Base-by-base conservation (phyloP, 2,329 filamentous ascomycete species). In the Epichloe scottii region DNA sequence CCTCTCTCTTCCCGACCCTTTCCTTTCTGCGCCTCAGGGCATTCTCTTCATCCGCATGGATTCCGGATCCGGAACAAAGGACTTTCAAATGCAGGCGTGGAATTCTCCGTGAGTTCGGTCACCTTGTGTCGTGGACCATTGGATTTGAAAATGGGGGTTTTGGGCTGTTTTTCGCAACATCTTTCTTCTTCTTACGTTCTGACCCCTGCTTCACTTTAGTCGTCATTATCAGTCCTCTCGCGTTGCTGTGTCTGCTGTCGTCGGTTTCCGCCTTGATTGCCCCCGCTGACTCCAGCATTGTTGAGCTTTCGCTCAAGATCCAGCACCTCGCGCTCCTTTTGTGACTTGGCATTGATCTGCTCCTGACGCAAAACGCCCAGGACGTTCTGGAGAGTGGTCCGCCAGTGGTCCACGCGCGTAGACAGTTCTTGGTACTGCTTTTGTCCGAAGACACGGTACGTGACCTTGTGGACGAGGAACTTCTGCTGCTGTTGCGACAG, bases 351-450 rank as follows among this genome's bases (percentile, higher is more conserved):
- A 61, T 87, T 84, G 70, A 84, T 77, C 75, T 94, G 85, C 74
- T 95, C 88, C 65, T 80, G 75, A 63, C 84, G 81, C 58, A 97
- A 79, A 44, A 93, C 87, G 51, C 76, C 74, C 59, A 94, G 74
- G 17, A 98, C 89, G 58, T 81, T 82, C 64, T 81, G 78, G 61
- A 97, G 74, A 60, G 87, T 91, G 60, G 81, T 77, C 68, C 86
- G 84, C 91, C 91, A 97, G 68, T 89, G 87, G 71, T 95, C 90
- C 62, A 98, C 75, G 55, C 91, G 80, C 56, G 86, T 88, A 54
- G 89, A 87, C 50, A 98, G 85, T 75, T 98, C 91, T 60, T 87
- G 82, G 89, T 94, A 98, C 75, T 98, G 93, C 78, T 94, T 94
- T 75, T 95, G 89, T 60, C 89, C 89, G 64, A 98, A 98, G 50